Base-by-base conservation (phyloP, 108 stramenopile species). In the Nannochloropsis salina region DNA sequence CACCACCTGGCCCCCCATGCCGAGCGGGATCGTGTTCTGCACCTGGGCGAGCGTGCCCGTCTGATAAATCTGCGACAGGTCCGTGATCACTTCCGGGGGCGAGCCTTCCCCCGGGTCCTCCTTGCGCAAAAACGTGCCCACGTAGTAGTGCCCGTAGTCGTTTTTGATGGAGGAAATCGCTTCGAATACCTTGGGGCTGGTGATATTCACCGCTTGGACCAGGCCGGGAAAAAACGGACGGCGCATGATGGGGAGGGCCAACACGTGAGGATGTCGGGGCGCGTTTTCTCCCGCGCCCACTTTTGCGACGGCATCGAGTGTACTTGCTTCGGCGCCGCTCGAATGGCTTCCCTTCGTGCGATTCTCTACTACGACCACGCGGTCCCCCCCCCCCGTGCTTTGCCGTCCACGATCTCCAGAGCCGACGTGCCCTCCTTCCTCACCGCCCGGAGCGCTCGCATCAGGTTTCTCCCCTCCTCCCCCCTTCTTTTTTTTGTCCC, bases 1-100 rank as follows among this genome's bases (percentile, higher is more conserved):
- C 80, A 96, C 89, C 22, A 90, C 45, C 87, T 91, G 90, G 4
- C 51, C 89, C 89, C 44, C 86, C 86, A 31, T 84, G 80, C 18
- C 31, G 85, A 42, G 44, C 45, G 5, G 41, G 44, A 81, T 42
- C 0, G 87, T 18, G 41, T 41, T 87, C 81, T 92, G 87, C 45
- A 90, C 90, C 89, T 92, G 92, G 22, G 90, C 92, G 43, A 93
- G 61, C 5, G 92, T 91, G 40, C 92, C 92, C 40, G 92, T 81
- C 10, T 79, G 40, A 80, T 92, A 80, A 9, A 93, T 88, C 80
- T 92, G 88, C 22, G 91, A 82, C 5, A 89, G 44, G 83, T 51
- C 82, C 0, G 51, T 81, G 47, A 91, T 90, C 3, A 91, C 51
- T 15, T 91, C 90, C 6, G 88, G 88, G 44, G 21, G 82, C 40